Evolutionary conservation across 768 basidiomycete species (phyloP), one percentile per base, ranked within the genome.

Genomic region (Collybiopsis confluens): DNA sequence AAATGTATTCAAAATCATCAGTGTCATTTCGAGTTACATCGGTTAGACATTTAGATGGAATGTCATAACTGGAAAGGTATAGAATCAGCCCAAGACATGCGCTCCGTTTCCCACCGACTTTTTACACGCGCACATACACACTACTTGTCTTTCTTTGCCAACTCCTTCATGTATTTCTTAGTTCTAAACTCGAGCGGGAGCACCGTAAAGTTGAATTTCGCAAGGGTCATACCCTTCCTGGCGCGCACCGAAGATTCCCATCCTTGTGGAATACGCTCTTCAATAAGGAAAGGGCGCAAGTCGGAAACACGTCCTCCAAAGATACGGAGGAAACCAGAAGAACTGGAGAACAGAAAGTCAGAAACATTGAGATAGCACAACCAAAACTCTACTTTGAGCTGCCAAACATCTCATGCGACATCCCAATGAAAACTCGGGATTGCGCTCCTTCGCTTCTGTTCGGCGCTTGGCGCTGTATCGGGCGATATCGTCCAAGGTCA

Each of bases 311-410:
- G 72, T 2, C 88, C 86, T 4, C 86, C 90, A 58, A 89, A 85
- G 50, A 85, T 80, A 1, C 77, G 78, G 15, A 85, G 66, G 45
- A 91, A 57, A 0, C 85, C 84, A 0, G 85, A 79, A 0, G 82
- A 74, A 65, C 86, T 88, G 54, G 26, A n/a, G 28, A 1, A 4
- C 7, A 8, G 21, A 27, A n/a, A 26, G 26, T 24, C 13, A 37
- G 30, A n/a, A 28, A 42, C 20, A 8, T 0, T 3, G 7, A 15
- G 16, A 48, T 15, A 28, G 35, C 30, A 6, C 13, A 33, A 33
- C n/a, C n/a, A n/a, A n/a, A n/a, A n/a, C n/a, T 81, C 48, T 59
- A 90, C 86, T 90, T 88, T 28, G 81, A 69, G 58, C 79, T 81
- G 4, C 82, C 82, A 63, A 90, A 88, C 28, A 80, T 65, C 63